A percentile compares a stretch with the other conserved stretches of the same genome.
Evolutionary conservation across 73 alveolate genomes (phyloP).

Genomic region (Paramecium sonneborni): DNA sequence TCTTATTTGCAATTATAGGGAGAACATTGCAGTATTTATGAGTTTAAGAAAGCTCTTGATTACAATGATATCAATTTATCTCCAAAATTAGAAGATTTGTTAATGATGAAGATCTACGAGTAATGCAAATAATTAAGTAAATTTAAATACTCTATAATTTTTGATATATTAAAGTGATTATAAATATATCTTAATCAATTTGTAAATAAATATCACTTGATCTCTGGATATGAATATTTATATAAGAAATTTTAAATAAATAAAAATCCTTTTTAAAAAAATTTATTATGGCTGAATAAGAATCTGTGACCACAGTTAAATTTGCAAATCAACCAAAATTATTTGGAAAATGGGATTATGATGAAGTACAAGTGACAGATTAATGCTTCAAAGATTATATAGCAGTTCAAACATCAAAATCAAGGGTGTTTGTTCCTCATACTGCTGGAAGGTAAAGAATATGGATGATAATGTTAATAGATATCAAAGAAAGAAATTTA

Average conservation of each 20-base stretch:
- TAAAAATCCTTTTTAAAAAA: slow-evolving; percentile 48
- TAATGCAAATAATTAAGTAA: not conserved
- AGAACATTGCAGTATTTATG: too few species aligned
- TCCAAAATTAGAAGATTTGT: not conserved
- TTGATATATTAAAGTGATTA: not conserved
- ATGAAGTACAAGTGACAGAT: slow-evolving; percentile 82
- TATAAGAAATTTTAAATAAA: not conserved
- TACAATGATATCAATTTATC: not conserved
- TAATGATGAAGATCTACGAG: not conserved
- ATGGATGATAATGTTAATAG: slow-evolving; percentile 25
- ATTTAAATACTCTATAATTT: not conserved
- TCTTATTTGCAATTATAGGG: too few species aligned
- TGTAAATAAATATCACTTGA: too few species aligned
- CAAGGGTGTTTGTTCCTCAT: slow-evolving; percentile 94
- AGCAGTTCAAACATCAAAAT: slow-evolving; percentile 77
- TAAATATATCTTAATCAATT: not conserved
- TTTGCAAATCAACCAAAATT: slow-evolving; percentile 72
- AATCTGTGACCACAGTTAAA: slow-evolving; percentile 38
- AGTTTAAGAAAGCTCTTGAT: too few species aligned
- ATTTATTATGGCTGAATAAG: slow-evolving; percentile 50
- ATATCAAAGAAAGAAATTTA: slow-evolving; percentile 95
- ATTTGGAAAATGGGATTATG: slow-evolving; percentile 96
- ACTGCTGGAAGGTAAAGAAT: slow-evolving; percentile 92
- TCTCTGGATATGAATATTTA: not conserved
- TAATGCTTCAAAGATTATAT: slow-evolving; percentile 88